These are phyloP conservation scores for Quercus bicolor DNA, from an alignment of 306 rosid genomes.

Conservation along the genomic window DNA sequence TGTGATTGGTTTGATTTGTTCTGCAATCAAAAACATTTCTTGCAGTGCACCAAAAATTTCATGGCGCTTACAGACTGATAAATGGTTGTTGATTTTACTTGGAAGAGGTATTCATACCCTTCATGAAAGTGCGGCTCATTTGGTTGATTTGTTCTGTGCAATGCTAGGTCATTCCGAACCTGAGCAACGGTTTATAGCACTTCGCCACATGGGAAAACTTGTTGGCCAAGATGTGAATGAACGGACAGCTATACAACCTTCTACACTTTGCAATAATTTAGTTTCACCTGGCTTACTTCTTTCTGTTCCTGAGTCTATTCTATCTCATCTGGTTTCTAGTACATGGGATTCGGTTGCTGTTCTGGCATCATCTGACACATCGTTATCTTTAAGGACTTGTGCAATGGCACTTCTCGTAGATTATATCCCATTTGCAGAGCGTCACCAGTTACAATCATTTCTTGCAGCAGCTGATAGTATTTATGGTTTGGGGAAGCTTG, in stretches of 20 bases:
- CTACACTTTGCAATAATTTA: constrained; percentile 31
- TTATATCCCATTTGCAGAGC: constrained; percentile 75
- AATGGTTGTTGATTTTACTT: constrained; percentile 60
- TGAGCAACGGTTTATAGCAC: constrained; percentile 79
- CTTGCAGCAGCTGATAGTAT: constrained; percentile 67
- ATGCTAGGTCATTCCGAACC: constrained; percentile 88
- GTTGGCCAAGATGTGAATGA: constrained; percentile 56
- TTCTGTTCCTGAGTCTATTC: constrained; percentile 42
- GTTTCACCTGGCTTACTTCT: constrained; percentile 38
- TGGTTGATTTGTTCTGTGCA: constrained; percentile 59
- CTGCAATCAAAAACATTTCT: constrained; percentile 58
- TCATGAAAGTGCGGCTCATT: constrained; percentile 60
- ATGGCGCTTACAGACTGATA: constrained; percentile 83
- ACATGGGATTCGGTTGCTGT: constrained; percentile 85
- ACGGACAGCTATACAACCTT: constrained; percentile 35
- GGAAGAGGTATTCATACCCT: constrained; percentile 51
- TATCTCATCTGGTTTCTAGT: constrained; percentile 68
- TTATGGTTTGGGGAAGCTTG: constrained; percentile 50
- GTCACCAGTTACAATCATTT: constrained; percentile 66
- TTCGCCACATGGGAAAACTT: constrained; percentile 64
- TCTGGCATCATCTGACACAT: constrained; percentile 67
- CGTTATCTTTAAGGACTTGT: constrained; percentile 52
- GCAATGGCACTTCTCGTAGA: constrained; percentile 74
- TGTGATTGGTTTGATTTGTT: constrained; percentile 54
- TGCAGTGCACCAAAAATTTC: constrained; percentile 70